Evolutionary conservation across 2,329 filamentous ascomycete genomes (phyloP).

Genomic region (Verticillium tricorpus): DNA sequence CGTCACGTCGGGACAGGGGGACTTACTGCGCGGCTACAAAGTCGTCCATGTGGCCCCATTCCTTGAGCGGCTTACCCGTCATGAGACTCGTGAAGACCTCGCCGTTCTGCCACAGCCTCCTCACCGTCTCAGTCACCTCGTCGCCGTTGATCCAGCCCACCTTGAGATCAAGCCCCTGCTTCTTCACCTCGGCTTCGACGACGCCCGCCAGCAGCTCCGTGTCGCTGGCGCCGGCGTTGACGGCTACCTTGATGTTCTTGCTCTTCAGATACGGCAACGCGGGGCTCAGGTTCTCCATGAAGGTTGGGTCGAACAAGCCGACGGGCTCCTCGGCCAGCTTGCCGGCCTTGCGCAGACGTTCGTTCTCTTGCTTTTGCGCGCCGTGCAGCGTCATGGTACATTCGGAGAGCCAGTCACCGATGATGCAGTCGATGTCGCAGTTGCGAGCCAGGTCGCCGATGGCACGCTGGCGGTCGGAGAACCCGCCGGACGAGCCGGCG

Average conservation of each 20-base stretch:
- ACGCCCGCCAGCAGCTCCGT: constrained; percentile 25
- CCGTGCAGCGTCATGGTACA: constrained; percentile 27
- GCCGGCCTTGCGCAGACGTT: constrained; percentile 15
- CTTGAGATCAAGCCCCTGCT: constrained; percentile 22
- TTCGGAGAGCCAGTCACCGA: constrained; percentile 26
- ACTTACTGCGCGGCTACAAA: constrained; percentile 6
- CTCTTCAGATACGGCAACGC: constrained; percentile 20
- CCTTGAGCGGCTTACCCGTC: constrained; percentile 17
- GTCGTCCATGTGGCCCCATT: constrained; percentile 17
- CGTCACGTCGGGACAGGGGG: fast-evolving
- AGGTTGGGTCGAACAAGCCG: constrained; percentile 22
- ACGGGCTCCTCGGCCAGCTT: constrained; percentile 14
- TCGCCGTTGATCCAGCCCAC: constrained; percentile 33
- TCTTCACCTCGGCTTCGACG: constrained; percentile 22
- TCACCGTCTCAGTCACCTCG: constrained; percentile 24
- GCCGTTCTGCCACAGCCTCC: constrained; percentile 13
- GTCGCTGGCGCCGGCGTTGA: constrained; percentile 34
- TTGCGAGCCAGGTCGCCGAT: constrained; percentile 34
- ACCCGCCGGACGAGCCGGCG: constrained; percentile 36
- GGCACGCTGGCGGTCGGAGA: constrained; percentile 36
- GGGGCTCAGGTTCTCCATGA: constrained; percentile 25
- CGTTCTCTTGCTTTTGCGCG: constrained; percentile 19
- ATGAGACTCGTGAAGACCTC: constrained; percentile 19
- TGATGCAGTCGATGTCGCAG: constrained; percentile 25
- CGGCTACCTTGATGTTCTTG: constrained; percentile 29